Evolutionary conservation across 2,329 filamentous ascomycete genomes (phyloP).

Genomic region (Teratosphaeria viscida): DNA sequence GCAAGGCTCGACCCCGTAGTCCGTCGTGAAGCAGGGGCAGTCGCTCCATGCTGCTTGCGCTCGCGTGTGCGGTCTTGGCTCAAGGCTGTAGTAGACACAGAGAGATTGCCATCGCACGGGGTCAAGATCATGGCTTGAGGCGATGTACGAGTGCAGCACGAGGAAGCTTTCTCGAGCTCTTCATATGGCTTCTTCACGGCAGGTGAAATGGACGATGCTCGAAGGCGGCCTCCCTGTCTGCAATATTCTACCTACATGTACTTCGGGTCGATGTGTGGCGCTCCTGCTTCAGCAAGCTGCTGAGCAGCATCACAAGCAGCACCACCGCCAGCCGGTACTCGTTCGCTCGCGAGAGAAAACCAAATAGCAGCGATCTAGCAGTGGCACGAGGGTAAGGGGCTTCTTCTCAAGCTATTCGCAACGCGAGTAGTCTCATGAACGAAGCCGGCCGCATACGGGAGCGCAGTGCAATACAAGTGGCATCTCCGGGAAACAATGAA

Average conservation of each 20-base stretch:
- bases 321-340: not conserved
- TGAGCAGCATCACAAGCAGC: not conserved
- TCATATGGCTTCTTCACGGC: no score
- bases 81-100: no score
- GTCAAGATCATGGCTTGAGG: no score
- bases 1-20: not conserved
- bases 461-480: not conserved
- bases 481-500: not conserved
- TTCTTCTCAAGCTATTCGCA: not conserved
- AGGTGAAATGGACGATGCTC: no score
- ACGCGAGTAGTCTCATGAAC: not conserved
- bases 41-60: not conserved
- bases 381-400: not conserved
- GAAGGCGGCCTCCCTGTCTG: no score
- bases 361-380: not conserved
- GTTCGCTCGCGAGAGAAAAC: not conserved
- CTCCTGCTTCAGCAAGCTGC: not conserved
- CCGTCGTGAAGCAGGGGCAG: not conserved
- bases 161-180: no score
- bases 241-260: no score
- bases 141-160: no score
- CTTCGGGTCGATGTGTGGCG: not conserved
- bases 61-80: no score
- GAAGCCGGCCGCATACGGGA: not conserved
- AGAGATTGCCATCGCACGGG: no score